phyloP scores from a whole-genome alignment of 352 stramenopile species.

The Globisporangium cystogenes region DNA sequence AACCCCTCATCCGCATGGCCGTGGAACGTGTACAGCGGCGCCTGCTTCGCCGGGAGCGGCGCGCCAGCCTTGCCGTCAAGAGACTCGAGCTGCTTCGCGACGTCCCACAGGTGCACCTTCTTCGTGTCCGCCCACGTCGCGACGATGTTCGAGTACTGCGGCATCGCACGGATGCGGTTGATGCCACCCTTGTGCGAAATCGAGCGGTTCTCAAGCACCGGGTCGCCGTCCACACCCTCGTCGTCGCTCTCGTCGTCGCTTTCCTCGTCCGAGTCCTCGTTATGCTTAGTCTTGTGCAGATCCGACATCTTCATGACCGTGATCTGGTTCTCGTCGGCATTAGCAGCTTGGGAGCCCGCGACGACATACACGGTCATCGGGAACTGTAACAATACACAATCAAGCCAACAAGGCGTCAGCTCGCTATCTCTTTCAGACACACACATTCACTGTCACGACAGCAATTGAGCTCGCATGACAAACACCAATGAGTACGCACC shows the following conservation, averaged over 20 bases:
- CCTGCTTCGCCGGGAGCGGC: slow-evolving; percentile 48
- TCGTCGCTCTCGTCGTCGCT: slow-evolving; percentile 81
- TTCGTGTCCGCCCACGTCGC: slow-evolving; percentile 95
- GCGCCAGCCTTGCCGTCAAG: slow-evolving; percentile 74
- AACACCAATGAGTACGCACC: slow-evolving; percentile 4
- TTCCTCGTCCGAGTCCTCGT: slow-evolving; percentile 66
- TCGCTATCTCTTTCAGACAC: background rate
- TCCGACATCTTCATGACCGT: slow-evolving; percentile 98
- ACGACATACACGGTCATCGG: slow-evolving; percentile 96
- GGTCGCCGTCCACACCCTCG: slow-evolving; percentile 93
- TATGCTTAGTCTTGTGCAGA: slow-evolving; percentile 92
- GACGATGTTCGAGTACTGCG: slow-evolving; percentile 95
- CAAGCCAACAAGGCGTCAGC: background rate
- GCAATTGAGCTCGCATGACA: background rate
- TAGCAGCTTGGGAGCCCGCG: slow-evolving; percentile 94
- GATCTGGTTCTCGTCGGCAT: slow-evolving; percentile 93
- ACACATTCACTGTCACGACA: background rate
- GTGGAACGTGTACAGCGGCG: slow-evolving; percentile 91
- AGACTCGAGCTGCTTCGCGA: slow-evolving; percentile 86
- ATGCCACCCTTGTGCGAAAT: slow-evolving; percentile 95
- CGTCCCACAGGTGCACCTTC: slow-evolving; percentile 96
- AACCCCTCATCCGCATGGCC: slow-evolving; percentile 97
- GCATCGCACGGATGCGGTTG: slow-evolving; percentile 95
- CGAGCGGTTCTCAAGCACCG: slow-evolving; percentile 93
- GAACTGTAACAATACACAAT: slow-evolving; percentile 48